A percentile compares a stretch with the other conserved stretches of the same genome.
phyloP scores from a whole-genome alignment of 805 yeast species.

The Pichia ethanolica region DNA sequence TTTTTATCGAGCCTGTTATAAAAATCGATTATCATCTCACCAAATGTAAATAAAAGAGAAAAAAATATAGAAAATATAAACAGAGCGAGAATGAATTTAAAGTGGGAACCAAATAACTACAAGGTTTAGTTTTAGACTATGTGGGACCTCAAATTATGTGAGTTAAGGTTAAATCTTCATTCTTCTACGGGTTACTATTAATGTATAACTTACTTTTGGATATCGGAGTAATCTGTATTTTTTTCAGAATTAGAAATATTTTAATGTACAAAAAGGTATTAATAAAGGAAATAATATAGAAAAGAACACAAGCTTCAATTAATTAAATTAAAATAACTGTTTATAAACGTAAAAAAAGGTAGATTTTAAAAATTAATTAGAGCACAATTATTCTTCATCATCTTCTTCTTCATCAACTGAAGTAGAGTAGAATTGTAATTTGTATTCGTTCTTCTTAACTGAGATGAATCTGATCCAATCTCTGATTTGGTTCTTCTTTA shows the following conservation, averaged over 20 bases:
- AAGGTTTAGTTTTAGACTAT: too few species aligned
- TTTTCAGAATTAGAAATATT: not conserved
- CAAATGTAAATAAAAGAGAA: too few species aligned
- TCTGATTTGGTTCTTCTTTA: conserved; percentile 99
- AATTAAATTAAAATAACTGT: not conserved
- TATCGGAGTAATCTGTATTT: too few species aligned
- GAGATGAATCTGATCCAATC: conserved; percentile 99
- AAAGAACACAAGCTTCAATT: conserved; percentile 4
- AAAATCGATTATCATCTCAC: too few species aligned
- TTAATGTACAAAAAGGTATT: not conserved
- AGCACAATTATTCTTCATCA: conserved; percentile 60
- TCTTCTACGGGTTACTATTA: too few species aligned
- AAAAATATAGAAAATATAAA: too few species aligned
- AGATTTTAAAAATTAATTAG: not conserved
- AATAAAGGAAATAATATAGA: not conserved
- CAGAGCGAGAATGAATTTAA: too few species aligned
- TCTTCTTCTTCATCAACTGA: conserved; percentile 81
- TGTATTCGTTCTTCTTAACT: conserved; percentile 90
- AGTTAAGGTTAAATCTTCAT: too few species aligned
- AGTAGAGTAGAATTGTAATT: conserved; percentile 98
- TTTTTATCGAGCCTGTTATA: too few species aligned
- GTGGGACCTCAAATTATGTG: too few species aligned
- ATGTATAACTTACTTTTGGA: not conserved
- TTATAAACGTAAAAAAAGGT: too few species aligned
- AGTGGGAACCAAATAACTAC: too few species aligned